Evolutionary conservation across 1,284 basidiomycete genomes (phyloP).

Genomic region (Rugosomyces carneus): DNA sequence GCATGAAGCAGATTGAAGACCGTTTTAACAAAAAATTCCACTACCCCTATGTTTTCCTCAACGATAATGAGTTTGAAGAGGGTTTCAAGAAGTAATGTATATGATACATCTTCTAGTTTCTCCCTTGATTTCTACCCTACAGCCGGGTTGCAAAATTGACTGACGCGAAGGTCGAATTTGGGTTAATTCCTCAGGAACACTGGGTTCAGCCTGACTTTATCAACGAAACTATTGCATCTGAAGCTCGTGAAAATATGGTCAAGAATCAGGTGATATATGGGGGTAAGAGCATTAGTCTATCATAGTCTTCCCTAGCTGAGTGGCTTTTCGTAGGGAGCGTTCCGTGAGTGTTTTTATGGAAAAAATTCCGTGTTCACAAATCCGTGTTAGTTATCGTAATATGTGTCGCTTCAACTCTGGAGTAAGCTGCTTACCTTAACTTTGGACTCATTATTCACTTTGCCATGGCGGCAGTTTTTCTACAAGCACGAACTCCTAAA

Average conservation of each 20-base stretch:
- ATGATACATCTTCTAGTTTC: not conserved
- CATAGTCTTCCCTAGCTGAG: not conserved
- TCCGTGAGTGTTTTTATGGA: constrained; percentile 38
- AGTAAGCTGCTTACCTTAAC: constrained; percentile 40
- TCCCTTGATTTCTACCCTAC: constrained; percentile 4
- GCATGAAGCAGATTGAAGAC: constrained; percentile 77
- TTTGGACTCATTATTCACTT: not conserved
- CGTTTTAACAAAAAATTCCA: constrained; percentile 81
- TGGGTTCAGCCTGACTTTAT: constrained; percentile 88
- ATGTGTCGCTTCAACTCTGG: constrained; percentile 96
- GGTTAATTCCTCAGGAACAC: constrained; percentile 73
- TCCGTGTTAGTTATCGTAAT: constrained; percentile 59
- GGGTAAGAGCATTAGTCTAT: constrained; percentile 35
- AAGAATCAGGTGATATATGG: constrained; percentile 84
- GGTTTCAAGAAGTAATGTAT: constrained; percentile 63
- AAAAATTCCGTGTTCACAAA: constrained; percentile 10
- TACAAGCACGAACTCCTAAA: constrained; percentile 76
- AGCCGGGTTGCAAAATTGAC: constrained; percentile 68
- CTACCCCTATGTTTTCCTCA: constrained; percentile 86
- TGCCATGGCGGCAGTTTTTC: constrained; percentile 60
- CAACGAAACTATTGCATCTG: constrained; percentile 70
- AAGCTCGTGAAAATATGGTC: constrained; percentile 75
- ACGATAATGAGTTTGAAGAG: constrained; percentile 74
- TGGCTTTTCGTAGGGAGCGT: constrained; percentile 48
- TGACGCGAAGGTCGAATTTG: constrained; percentile 68